Conservation (phyloP, 139 green algal species). For the Chlorella sp. region DNA sequence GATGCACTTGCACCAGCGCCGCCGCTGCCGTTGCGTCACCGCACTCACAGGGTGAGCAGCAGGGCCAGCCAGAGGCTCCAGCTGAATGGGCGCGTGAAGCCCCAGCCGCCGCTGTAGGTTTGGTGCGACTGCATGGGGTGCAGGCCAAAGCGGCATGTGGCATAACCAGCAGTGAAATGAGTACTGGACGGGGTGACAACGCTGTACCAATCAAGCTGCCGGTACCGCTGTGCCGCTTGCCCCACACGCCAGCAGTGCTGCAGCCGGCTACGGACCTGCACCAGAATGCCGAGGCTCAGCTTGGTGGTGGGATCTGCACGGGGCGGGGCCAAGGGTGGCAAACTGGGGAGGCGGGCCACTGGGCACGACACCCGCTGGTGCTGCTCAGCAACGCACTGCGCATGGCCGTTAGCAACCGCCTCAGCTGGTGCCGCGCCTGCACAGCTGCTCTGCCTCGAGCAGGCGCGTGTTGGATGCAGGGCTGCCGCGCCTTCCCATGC, state of each 20-base stretch:
- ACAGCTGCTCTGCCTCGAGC: neutral
- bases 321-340: neutral
- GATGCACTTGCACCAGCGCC: too few relatives aligned
- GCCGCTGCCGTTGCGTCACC: too few relatives aligned
- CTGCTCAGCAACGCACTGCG: neutral
- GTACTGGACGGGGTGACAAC: too few relatives aligned
- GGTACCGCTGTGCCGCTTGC: too few relatives aligned
- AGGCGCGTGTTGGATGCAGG: neutral
- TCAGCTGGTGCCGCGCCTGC: neutral
- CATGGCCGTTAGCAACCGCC: neutral
- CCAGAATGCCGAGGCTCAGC: neutral
- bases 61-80: slow-evolving; percentile 19
- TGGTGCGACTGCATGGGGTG: neutral
- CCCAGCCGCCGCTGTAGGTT: neutral
- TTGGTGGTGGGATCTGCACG: neutral
- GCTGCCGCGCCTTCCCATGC: too few relatives aligned
- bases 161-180: too few relatives aligned
- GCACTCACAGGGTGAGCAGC: neutral
- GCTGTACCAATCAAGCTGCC: too few relatives aligned
- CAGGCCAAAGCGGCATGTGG: too few relatives aligned
- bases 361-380: too few relatives aligned
- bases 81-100: slow-evolving; percentile 16
- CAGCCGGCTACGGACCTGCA: neutral
- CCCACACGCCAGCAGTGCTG: too few relatives aligned
- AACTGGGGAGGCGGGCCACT: too few relatives aligned